phyloP scores from a whole-genome alignment of 805 yeast genomes.

The Diddensiella caesifluorescens region DNA sequence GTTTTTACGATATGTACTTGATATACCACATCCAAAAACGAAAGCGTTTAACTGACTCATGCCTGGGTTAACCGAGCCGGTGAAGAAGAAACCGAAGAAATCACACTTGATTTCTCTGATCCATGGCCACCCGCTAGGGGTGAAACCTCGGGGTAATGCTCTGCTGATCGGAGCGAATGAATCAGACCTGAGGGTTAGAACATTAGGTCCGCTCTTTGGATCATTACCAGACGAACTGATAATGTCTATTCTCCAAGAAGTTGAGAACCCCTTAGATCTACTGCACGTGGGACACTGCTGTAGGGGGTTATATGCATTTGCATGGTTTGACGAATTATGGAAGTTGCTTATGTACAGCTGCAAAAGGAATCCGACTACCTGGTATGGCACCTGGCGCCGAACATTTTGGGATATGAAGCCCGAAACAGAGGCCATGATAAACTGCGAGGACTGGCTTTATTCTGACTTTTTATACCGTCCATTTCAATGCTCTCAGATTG shows the following conservation, averaged over 20 bases:
- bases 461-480: constrained; percentile 81
- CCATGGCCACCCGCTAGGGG: constrained; percentile 58
- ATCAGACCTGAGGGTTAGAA: constrained; percentile 25
- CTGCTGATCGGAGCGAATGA: constrained; percentile 31
- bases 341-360: constrained; percentile 46
- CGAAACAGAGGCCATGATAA: constrained; percentile 40
- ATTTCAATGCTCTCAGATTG: constrained; percentile 69
- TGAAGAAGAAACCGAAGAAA: neutral
- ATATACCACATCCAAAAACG: too few relatives aligned
- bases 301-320: constrained; percentile 62
- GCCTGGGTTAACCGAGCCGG: neutral
- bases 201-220: constrained; percentile 50
- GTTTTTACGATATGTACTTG: constrained; percentile 1
- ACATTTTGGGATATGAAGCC: constrained; percentile 42
- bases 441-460: constrained; percentile 39
- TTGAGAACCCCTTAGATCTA: constrained; percentile 47
- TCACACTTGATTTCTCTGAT: neutral
- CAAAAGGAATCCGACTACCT: constrained; percentile 33
- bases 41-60: constrained; percentile 3
- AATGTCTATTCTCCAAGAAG: constrained; percentile 44
- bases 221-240: constrained; percentile 60
- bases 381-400: constrained; percentile 82
- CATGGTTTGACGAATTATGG: constrained; percentile 80
- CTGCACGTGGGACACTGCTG: constrained; percentile 53
- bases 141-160: constrained; percentile 71